Percentiles rank a stretch among this genome's conserved stretches.
These are phyloP conservation scores for Lipomyces sp. DNA, from an alignment of 805 yeast genomes.

Conservation along the genomic window DNA sequence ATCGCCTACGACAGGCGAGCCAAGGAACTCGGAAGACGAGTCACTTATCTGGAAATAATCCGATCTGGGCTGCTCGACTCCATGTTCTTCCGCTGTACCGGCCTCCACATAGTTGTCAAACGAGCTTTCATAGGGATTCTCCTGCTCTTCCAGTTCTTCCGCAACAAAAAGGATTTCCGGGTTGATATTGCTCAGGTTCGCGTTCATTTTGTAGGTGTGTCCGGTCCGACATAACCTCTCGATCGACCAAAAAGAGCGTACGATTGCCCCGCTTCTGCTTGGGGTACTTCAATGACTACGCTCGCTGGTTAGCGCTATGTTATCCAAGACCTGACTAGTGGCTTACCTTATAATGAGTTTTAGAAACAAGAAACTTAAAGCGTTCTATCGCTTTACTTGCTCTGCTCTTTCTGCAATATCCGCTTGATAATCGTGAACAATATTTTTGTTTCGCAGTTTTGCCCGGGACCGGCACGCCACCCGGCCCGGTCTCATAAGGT, in stretches of 20 bases:
- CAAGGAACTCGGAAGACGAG: slow-evolving; percentile 3
- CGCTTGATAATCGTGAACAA: too few relatives aligned
- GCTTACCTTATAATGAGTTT: not conserved
- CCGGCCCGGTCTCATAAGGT: not conserved
- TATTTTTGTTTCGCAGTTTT: too few relatives aligned
- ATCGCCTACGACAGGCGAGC: slow-evolving; percentile 3
- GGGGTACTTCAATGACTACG: not conserved
- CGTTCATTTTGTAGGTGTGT: not conserved
- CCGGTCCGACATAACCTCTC: not conserved
- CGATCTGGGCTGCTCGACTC: not conserved
- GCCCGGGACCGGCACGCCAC: not conserved
- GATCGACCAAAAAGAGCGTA: too few relatives aligned
- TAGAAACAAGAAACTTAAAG: not conserved
- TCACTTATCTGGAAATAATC: slow-evolving; percentile 14
- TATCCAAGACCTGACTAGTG: not conserved
- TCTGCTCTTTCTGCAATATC: too few relatives aligned
- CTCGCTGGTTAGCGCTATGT: not conserved
- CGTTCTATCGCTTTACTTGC: not conserved
- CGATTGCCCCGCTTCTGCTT: not conserved
- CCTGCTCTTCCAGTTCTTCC: not conserved
- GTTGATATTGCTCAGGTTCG: not conserved
- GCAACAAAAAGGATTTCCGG: not conserved
- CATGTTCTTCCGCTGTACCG: not conserved
- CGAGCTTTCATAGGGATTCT: not conserved
- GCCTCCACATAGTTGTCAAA: not conserved